Evolutionary conservation across 2,329 filamentous ascomycete species (phyloP), one percentile per base, ranked within the genome.

Genomic region (Penicillium sp.): DNA sequence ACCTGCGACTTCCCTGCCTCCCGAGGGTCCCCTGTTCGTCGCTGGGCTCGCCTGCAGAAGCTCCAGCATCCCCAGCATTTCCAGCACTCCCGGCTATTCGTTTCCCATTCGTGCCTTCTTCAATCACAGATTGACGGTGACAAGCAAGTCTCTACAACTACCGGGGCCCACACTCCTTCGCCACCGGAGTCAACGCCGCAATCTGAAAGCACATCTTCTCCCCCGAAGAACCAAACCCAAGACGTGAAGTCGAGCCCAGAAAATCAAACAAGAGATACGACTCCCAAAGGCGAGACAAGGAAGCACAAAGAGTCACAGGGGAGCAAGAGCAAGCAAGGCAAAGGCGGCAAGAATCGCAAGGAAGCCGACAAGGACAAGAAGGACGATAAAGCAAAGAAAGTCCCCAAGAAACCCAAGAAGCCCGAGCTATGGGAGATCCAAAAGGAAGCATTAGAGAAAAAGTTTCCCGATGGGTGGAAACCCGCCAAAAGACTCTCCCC

Each of bases 401-500:
- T 48, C n/a, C 48, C 51, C 2, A 55, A 29, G 18, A 61, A 66
- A 19, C 66, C 65, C 33, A 68, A 60, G 51, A 72, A 74, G 53
- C 71, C 66, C 3, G 82, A 87, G 59, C 55, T 67, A 3, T 97
- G 94, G 94, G 81, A 84, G 69, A 71, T 84, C 13, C 89, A 97
- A 62, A 97, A 96, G 71, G 77, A 77, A 1, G 88, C 86, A 0
- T 75, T 95, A 31, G 83, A 87, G 64, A 74, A 84, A 56, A 99
- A 97, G 68, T 94, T 97, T 61, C 83, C 87, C 7, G 86, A 76
- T 34, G 77, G 87, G 9, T 99, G 93, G 92, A 81, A 82, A 24
- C 93, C 94, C 26, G 83, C 84, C 45, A 97, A 96, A 74, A 87
- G 87, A 54, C 82, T 99, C 9, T 97, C 94, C 0, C 94, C 94